phyloP scores from a whole-genome alignment of 495 filamentous ascomycete genomes.

The Aspergillus bridgeri region DNA sequence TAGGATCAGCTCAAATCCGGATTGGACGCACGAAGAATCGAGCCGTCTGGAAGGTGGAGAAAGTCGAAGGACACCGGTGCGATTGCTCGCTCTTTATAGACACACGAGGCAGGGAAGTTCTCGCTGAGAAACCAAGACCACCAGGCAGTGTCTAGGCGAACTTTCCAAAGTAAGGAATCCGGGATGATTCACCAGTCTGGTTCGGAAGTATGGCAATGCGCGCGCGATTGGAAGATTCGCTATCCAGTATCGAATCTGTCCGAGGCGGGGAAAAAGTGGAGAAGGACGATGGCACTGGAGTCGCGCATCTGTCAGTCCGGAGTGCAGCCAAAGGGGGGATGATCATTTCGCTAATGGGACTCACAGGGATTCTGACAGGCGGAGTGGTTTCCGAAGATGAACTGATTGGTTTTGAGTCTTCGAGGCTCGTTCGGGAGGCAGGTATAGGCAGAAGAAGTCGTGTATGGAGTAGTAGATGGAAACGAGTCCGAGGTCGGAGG shows the following conservation, averaged over 20 bases:
- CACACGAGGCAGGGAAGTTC: neutral
- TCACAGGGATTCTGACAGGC: conserved; percentile 7
- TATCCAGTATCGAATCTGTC: conserved; percentile 8
- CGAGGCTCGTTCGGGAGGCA: neutral
- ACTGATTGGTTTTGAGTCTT: neutral
- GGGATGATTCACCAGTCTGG: conserved; percentile 10
- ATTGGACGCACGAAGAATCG: neutral
- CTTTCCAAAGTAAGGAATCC: conserved; percentile 6
- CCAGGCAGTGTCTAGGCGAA: conserved; percentile 9
- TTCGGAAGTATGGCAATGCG: conserved; percentile 7
- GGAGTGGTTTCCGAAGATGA: neutral
- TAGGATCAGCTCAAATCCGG: neutral
- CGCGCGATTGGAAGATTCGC: too few species aligned
- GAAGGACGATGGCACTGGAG: conserved; percentile 5
- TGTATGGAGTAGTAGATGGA: neutral
- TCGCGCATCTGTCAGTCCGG: conserved; percentile 3
- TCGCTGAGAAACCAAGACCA: neutral
- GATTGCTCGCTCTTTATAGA: conserved; percentile 11
- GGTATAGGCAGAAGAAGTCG: too few species aligned
- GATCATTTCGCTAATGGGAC: conserved; percentile 6
- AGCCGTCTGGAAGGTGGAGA: neutral
- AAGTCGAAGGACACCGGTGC: neutral
- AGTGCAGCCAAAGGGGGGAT: neutral
- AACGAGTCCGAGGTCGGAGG: neutral
- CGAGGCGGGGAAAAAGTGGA: conserved; percentile 31